Evolutionary conservation across 495 filamentous ascomycete genomes (phyloP), one percentile per base, ranked within the genome.

Genomic region (Penicillium crystallinum): DNA sequence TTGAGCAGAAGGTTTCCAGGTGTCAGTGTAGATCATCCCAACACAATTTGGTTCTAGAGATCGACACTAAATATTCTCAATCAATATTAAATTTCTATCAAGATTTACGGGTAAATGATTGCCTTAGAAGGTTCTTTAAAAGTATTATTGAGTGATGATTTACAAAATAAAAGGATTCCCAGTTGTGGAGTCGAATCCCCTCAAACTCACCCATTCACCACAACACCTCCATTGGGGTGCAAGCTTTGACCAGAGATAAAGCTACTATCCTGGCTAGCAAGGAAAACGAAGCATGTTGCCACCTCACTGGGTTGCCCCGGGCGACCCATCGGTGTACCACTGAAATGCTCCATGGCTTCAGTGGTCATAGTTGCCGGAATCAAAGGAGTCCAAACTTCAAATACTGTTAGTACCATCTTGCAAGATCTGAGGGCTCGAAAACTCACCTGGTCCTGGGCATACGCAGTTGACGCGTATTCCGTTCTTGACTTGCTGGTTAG

Each of bases 391-490:
- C 89, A 93, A 19, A 95, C 81, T 44, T 27, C 25, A 17, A 12
- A 31, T 6, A 29, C 9, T 15, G 34, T 57, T 37, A 55, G 54
- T 36, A n/a, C n/a, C n/a, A n/a, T n/a, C n/a, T n/a, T n/a, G n/a
- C n/a, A n/a, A n/a, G 17, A 7, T 6, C 34, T 15, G 14, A 12
- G 10, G n/a, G 15, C n/a, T 36, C 14, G n/a, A 15, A 17, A 22
- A 62, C 64, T 72, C 64, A 72, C 68, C 52, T 1, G 87, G 88
- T 0, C 90, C 90, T 0, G 89, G 89, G 33, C 86, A 88, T 1
- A 95, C 77, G 5, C 79, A 78, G 54, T 92, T 95, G 44, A 91
- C 87, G 2, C 89, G 79, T 61, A 93, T 90, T 2, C 88, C 89
- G 39, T 84, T 81, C 35, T 62, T 56, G 14, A 88, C 66, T 57